phyloP scores from a whole-genome alignment of 371 early-diverging fungal genomes.

The Amoeboaphelidium occidentale region DNA sequence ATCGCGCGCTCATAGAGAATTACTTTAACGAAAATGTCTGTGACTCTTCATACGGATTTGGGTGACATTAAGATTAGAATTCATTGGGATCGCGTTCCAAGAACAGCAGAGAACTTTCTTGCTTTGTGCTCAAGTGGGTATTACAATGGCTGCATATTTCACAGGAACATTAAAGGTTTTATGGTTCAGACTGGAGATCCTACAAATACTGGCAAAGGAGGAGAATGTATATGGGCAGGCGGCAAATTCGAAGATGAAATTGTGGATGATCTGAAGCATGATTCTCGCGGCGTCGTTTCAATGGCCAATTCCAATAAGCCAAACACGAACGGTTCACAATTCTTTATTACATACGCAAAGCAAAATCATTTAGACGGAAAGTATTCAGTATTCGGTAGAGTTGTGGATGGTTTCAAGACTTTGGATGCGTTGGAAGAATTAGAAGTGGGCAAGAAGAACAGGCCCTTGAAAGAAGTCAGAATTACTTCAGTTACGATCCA shows the following conservation, averaged over 20 bases:
- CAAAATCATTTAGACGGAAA: conserved; percentile 66
- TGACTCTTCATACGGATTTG: conserved; percentile 63
- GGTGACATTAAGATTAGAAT: conserved; percentile 54
- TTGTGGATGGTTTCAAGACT: conserved; percentile 60
- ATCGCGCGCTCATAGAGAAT: too few species aligned
- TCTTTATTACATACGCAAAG: conserved; percentile 67
- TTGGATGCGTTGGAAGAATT: conserved; percentile 63
- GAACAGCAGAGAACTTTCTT: conserved; percentile 76
- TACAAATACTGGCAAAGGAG: conserved; percentile 54
- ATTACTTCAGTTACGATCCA: conserved; percentile 62
- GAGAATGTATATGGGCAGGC: conserved; percentile 66
- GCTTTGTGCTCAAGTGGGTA: conserved; percentile 80
- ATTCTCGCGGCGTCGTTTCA: conserved; percentile 55
- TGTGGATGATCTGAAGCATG: conserved; percentile 33
- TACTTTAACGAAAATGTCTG: conserved; percentile 11
- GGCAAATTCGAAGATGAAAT: conserved; percentile 68
- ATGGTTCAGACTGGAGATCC: conserved; percentile 80
- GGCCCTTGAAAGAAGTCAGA: conserved; percentile 54
- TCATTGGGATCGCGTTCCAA: conserved; percentile 32
- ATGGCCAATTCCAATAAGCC: conserved; percentile 66
- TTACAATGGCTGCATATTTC: conserved; percentile 61
- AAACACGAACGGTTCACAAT: conserved; percentile 42
- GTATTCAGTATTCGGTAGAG: conserved; percentile 79
- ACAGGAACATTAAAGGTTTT: conserved; percentile 54
- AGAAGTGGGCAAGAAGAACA: conserved; percentile 54